phyloP scores from a whole-genome alignment of 108 stramenopile species.

The Nitzschia sp. region DNA sequence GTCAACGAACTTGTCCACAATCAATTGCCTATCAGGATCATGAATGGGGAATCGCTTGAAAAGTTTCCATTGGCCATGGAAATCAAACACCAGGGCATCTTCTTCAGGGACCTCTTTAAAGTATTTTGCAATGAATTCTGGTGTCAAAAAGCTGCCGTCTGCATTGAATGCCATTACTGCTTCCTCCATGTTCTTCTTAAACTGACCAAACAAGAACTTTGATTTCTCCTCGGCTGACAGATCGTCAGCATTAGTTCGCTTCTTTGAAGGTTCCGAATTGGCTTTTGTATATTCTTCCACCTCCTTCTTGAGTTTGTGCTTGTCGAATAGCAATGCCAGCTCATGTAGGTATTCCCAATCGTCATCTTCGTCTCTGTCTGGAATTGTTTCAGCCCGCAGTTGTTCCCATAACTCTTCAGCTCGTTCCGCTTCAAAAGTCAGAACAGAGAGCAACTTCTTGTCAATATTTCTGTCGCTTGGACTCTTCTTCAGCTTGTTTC shows the following conservation, averaged over 20 bases:
- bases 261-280: conserved; percentile 3
- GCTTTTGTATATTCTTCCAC: conserved; percentile 24
- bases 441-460: conserved; percentile 28
- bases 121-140: conserved; percentile 43
- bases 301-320: conserved; percentile 36
- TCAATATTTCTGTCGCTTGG: background rate
- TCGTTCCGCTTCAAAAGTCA: conserved; percentile 25
- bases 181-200: conserved; percentile 29
- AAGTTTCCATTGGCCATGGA: conserved; percentile 42
- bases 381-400: conserved; percentile 14
- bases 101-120: conserved; percentile 27
- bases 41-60: conserved; percentile 44
- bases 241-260: conserved; percentile 23
- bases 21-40: conserved; percentile 34
- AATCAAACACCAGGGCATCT: conserved; percentile 36
- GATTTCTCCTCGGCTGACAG: conserved; percentile 26
- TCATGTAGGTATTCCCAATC: conserved; percentile 40
- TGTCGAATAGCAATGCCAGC: conserved; percentile 35
- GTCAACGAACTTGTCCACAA: conserved; percentile 45
- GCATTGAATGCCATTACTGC: conserved; percentile 26
- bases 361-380: conserved; percentile 18
- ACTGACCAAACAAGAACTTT: conserved; percentile 26
- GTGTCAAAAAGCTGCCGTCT: conserved; percentile 38
- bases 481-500: conserved; percentile 9
- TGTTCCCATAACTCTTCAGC: conserved; percentile 31